Percentiles rank a stretch among this genome's conserved stretches.
phyloP scores from a whole-genome alignment of 2,329 filamentous ascomycete genomes.

The Daldinia sp. region DNA sequence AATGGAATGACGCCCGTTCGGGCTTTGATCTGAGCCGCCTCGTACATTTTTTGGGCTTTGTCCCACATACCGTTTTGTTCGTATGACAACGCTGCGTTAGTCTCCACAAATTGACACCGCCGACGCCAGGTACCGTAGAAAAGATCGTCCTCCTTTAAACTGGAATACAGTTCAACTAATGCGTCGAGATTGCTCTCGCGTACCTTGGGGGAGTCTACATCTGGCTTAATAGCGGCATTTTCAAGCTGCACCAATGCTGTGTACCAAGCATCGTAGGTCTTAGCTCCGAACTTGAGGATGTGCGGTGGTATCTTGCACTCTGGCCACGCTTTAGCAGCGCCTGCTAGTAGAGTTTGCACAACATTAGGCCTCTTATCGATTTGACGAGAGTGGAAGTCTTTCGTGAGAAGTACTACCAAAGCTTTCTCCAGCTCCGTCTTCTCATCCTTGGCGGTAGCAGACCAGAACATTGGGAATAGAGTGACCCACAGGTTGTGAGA shows the following conservation, averaged over 20 bases:
- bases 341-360: slow-evolving; percentile 90
- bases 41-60: slow-evolving; percentile 96
- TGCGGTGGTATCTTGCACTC: slow-evolving; percentile 94
- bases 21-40: slow-evolving; percentile 96
- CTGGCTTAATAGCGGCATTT: slow-evolving; percentile 84
- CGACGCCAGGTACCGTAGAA: slow-evolving; percentile 98
- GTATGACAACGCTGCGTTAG: slow-evolving; percentile 95
- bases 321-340: slow-evolving; percentile 84
- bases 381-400: slow-evolving; percentile 94
- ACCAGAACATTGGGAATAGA: slow-evolving; percentile 95
- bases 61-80: slow-evolving; percentile 99
- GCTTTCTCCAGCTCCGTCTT: slow-evolving; percentile 90
- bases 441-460: slow-evolving; percentile 86
- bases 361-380: slow-evolving; percentile 97
- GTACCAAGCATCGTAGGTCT: slow-evolving; percentile 97
- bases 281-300: slow-evolving; percentile 93
- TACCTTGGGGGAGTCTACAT: slow-evolving; percentile 84
- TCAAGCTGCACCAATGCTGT: slow-evolving; percentile 92
- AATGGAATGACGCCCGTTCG: slow-evolving; percentile 96
- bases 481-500: slow-evolving; percentile 91
- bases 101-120: slow-evolving; percentile 95
- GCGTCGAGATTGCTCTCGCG: slow-evolving; percentile 96
- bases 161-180: slow-evolving; percentile 91
- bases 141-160: slow-evolving; percentile 92
- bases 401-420: slow-evolving; percentile 89